Percentiles rank a stretch among this genome's conserved stretches.
phyloP scores from a whole-genome alignment of 2,329 filamentous ascomycete species.

The Stachybotrys chlorohalonatus region DNA sequence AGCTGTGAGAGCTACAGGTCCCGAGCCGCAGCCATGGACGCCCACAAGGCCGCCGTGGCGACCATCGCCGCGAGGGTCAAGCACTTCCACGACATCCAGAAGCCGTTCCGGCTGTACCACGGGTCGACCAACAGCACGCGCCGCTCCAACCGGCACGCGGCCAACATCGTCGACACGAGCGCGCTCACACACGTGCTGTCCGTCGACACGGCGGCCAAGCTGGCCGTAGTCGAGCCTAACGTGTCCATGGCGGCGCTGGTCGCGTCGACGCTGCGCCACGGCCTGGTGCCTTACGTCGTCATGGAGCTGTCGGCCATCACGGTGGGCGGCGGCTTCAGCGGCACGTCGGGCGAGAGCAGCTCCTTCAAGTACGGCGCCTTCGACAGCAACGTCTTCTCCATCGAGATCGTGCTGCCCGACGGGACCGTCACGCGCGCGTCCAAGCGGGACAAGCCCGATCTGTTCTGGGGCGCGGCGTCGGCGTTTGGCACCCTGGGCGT shows the following conservation, averaged over 20 bases:
- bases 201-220: conserved; percentile 43
- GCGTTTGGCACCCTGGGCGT: conserved; percentile 60
- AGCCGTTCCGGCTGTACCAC: conserved; percentile 66
- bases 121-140: conserved; percentile 72
- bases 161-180: conserved; percentile 59
- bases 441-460: conserved; percentile 41
- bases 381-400: conserved; percentile 48
- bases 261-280: conserved; percentile 43
- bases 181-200: conserved; percentile 51
- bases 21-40: conserved; percentile 22
- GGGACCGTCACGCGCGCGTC: conserved; percentile 49
- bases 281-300: conserved; percentile 55
- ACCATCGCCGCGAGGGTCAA: conserved; percentile 32
- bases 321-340: conserved; percentile 56
- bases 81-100: conserved; percentile 30
- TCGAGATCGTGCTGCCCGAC: conserved; percentile 57
- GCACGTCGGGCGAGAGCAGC: conserved; percentile 59
- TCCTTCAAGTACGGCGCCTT: conserved; percentile 61
- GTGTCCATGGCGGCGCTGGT: conserved; percentile 59
- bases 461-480: conserved; percentile 57
- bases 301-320: conserved; percentile 70
- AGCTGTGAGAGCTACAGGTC: neutral
- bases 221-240: conserved; percentile 60
- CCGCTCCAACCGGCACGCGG: conserved; percentile 34
- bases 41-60: conserved; percentile 34